These are phyloP conservation scores for Leptomonas seymouri DNA, from an alignment of 208 protist species.

Conservation along the genomic window DNA sequence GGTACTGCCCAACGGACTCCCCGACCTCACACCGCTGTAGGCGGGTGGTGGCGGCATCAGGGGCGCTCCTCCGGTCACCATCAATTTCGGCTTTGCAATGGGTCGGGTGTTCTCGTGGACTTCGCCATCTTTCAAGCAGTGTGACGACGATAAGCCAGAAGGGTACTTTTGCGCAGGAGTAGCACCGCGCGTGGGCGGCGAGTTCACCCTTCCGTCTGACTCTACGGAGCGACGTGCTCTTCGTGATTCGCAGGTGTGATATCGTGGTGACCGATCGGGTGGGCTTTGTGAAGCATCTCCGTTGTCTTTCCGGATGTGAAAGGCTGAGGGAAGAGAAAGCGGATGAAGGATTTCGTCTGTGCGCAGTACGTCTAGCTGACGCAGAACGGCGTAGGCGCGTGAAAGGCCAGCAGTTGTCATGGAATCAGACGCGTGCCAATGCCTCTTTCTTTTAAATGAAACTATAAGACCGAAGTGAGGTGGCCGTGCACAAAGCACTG, in stretches of 20 bases:
- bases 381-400: constrained; percentile 69
- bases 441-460: neutral
- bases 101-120: neutral
- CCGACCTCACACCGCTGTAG: constrained; percentile 2
- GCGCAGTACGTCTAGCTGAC: constrained; percentile 59
- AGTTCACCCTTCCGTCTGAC: neutral
- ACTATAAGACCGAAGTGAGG: constrained; percentile 1
- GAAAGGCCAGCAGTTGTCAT: constrained; percentile 51
- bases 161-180: neutral
- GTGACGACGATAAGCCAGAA: too few relatives aligned
- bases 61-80: neutral
- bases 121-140: neutral
- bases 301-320: neutral
- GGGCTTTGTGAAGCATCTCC: neutral
- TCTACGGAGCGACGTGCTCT: neutral
- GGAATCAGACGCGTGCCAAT: neutral
- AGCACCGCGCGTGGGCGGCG: neutral
- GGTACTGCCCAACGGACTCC: neutral
- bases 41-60: constrained; percentile 8
- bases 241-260: neutral
- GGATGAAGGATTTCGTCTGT: constrained; percentile 51
- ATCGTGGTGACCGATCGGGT: neutral
- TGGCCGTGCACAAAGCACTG: too few relatives aligned
- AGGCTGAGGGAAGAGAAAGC: constrained; percentile 5
- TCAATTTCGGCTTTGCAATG: neutral